Base-by-base conservation (phyloP, 352 stramenopile genomes). In the Globisporangium spiculum region DNA sequence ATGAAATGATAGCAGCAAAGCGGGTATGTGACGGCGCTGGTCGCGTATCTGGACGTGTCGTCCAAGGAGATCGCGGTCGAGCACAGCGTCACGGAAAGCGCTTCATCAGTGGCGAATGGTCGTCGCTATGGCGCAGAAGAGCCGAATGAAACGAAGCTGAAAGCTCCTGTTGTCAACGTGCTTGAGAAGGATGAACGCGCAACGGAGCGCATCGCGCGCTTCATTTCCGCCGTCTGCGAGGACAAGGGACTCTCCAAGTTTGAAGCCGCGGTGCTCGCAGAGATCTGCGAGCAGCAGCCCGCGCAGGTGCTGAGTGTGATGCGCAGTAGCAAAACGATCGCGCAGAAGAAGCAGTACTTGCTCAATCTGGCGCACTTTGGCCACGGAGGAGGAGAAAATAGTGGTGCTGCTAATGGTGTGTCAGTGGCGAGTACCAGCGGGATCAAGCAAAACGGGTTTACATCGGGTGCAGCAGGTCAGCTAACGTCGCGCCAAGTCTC, bases 271-370 rank as follows among this genome's bases (percentile, higher is more conserved):
- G 66, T 88, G 54, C 74, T 90, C 4, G 10, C 59, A 2, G 72
- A 89, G 59, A 59, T 89, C 24, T 91, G 79, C 63, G 75, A 81
- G 24, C 73, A 79, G 44, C 76, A 77, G 12, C 65, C 64, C 1
- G 56, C 67, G 34, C 27, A 76, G 0, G 78, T 91, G 36, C 69
- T 90, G 7, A 30, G 46, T 20, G 66, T 75, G 12, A 68, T 90
- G 63, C 56, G 68, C 32, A 73, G 73, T 56, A 30, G 53, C 22
- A 18, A 60, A 22, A 82, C 76, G 0, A 62, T 84, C 24, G 62
- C 63, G 9, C 58, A 80, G n/a, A 91, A 91, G 65, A 82, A 86
- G 67, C 60, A 76, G 54, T 86, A 80, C 67, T 27, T 91, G 34
- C 59, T 82, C 6, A 67, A 68, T 20, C 36, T 83, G 22, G 55